Conservation (phyloP, 768 basidiomycete genomes). For the Lactifluus volemus region DNA sequence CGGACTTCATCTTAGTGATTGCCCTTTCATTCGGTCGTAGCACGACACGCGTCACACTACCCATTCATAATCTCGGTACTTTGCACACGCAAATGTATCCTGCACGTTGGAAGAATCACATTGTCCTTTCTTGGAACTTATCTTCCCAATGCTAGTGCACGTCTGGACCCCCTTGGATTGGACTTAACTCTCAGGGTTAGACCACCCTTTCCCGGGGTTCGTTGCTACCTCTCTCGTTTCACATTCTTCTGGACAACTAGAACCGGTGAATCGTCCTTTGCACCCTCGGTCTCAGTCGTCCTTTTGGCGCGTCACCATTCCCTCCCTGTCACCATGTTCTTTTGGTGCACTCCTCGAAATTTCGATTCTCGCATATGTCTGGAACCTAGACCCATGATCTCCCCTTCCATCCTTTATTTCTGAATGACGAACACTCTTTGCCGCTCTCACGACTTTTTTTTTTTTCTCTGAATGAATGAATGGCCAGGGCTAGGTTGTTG, state of each 20-base stretch:
- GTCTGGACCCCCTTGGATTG: slow-evolving; percentile 2
- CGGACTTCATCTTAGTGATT: slow-evolving; percentile 1
- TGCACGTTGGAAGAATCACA: slow-evolving; percentile 15
- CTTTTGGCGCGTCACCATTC: slow-evolving; percentile 6
- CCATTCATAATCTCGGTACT: slow-evolving; percentile 16
- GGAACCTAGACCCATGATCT: neutral
- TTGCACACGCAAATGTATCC: slow-evolving; percentile 8
- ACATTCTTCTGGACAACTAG: slow-evolving; percentile 17
- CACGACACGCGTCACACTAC: slow-evolving; percentile 2
- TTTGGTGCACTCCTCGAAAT: neutral
- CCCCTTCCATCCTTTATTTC: neutral
- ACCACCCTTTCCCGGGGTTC: slow-evolving; percentile 13
- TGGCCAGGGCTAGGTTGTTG: neutral
- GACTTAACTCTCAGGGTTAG: neutral
- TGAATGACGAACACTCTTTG: neutral
- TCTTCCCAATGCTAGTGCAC: slow-evolving; percentile 7
- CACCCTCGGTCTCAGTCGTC: slow-evolving; percentile 7
- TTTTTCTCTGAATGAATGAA: neutral
- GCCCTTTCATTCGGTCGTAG: neutral
- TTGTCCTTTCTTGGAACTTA: slow-evolving; percentile 7
- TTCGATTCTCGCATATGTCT: neutral
- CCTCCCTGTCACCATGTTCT: slow-evolving; percentile 6
- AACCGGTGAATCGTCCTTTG: slow-evolving; percentile 13
- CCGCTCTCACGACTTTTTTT: slow-evolving; percentile 3
- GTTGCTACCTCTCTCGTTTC: slow-evolving; percentile 9